Conservation (phyloP, 1,139 yeast genomes). For the Kazachstania sp. region DNA sequence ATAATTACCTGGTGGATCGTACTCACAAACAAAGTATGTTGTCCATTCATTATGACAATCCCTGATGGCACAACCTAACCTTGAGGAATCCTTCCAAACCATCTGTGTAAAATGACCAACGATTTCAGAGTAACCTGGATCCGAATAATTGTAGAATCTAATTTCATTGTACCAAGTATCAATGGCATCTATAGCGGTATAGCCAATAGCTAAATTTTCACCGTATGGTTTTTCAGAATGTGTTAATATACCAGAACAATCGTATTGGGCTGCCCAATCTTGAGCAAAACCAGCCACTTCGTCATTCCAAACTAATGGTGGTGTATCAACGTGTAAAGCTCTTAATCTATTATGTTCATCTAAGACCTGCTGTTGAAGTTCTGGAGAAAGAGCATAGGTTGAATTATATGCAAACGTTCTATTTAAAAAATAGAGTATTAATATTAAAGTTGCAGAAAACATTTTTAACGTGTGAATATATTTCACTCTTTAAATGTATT, state of each 20-base stretch:
- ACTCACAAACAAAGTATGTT: constrained; percentile 50
- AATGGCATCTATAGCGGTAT: constrained; percentile 49
- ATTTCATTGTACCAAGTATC: constrained; percentile 82
- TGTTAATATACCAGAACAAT: constrained; percentile 40
- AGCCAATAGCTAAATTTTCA: constrained; percentile 80
- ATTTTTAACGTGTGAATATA: not conserved
- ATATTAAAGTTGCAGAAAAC: not conserved
- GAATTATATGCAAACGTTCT: not conserved
- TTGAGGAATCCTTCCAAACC: constrained; percentile 63
- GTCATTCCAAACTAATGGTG: constrained; percentile 51
- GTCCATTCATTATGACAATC: constrained; percentile 42
- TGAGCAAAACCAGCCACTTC: constrained; percentile 60
- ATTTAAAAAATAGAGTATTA: not conserved
- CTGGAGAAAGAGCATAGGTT: constrained; percentile 4
- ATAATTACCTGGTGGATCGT: constrained; percentile 53
- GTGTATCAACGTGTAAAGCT: constrained; percentile 49
- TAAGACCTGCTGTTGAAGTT: not conserved
- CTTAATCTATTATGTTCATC: constrained; percentile 30
- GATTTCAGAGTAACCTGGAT: constrained; percentile 34
- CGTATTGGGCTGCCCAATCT: constrained; percentile 53
- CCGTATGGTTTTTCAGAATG: constrained; percentile 81
- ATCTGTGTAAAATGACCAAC: constrained; percentile 79
- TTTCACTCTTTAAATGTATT: too few species aligned
- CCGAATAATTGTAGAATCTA: constrained; percentile 43
- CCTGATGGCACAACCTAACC: constrained; percentile 65